Conservation (phyloP, 2,329 filamentous ascomycete genomes). For the Trichoderma hamatum region DNA sequence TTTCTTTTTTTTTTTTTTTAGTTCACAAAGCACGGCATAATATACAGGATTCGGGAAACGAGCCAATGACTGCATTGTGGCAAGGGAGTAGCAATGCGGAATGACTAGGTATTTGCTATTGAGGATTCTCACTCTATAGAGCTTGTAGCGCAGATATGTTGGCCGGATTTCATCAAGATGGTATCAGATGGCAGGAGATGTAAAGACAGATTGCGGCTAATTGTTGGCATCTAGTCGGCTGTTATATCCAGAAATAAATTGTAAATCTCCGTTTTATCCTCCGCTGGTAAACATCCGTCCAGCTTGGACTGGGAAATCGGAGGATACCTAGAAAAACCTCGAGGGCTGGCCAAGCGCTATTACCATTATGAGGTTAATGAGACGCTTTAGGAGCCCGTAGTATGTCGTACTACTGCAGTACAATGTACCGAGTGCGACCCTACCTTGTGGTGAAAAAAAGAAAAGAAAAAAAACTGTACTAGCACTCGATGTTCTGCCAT, state of each 20-base stretch:
- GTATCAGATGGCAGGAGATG: background rate
- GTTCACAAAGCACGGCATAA: background rate
- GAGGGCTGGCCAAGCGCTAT: background rate
- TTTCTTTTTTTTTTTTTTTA: background rate
- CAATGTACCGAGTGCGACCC: background rate
- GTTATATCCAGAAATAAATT: constrained; percentile 1
- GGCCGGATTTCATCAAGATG: background rate
- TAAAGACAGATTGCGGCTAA: background rate
- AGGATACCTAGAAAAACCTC: background rate
- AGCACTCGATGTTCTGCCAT: background rate
- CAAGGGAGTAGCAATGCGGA: background rate
- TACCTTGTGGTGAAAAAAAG: background rate
- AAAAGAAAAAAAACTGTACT: background rate
- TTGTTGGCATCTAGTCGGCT: background rate
- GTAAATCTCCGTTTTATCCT: constrained; percentile 8
- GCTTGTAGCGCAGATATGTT: background rate
- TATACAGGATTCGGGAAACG: background rate
- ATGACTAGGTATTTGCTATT: background rate
- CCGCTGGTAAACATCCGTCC: background rate
- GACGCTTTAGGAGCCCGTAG: background rate
- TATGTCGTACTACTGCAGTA: background rate
- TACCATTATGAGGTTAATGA: background rate
- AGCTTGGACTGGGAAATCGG: background rate
- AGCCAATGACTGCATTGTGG: background rate
- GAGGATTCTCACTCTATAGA: background rate